These are phyloP conservation scores for Rubia yunnanensis DNA, from an alignment of 257 asterid species.

Conservation along the genomic window DNA sequence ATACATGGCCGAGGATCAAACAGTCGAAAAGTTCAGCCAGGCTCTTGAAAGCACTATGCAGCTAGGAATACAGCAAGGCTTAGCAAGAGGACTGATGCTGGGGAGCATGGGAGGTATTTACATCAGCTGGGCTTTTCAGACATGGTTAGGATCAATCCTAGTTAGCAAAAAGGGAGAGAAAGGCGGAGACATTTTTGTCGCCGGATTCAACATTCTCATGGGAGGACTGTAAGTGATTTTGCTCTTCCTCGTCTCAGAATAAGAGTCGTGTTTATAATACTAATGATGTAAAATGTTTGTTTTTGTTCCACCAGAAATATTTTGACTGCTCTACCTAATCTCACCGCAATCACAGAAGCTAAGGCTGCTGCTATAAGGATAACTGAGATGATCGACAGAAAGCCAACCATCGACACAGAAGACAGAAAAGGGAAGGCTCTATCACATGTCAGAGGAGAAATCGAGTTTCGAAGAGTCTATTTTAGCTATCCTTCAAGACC, in stretches of 20 bases:
- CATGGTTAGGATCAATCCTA: slow-evolving; percentile 65
- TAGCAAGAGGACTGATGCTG: slow-evolving; percentile 73
- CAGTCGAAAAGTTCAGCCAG: slow-evolving; percentile 49
- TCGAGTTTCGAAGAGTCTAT: slow-evolving; percentile 52
- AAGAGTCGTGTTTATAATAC: not conserved
- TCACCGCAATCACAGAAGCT: slow-evolving; percentile 71
- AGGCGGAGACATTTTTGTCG: slow-evolving; percentile 74
- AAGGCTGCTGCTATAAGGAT: slow-evolving; percentile 62
- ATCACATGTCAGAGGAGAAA: slow-evolving; percentile 69
- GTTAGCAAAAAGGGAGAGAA: slow-evolving; percentile 58
- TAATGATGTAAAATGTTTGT: not conserved
- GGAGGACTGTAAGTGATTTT: slow-evolving; percentile 58
- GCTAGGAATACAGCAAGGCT: slow-evolving; percentile 63
- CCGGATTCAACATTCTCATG: slow-evolving; percentile 85
- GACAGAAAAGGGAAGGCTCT: slow-evolving; percentile 75
- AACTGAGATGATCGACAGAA: slow-evolving; percentile 64
- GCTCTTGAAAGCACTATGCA: slow-evolving; percentile 61
- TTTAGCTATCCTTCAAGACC: slow-evolving; percentile 75
- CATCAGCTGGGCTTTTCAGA: slow-evolving; percentile 81
- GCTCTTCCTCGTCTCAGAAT: not conserved
- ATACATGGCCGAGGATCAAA: slow-evolving; percentile 56
- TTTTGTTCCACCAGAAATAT: slow-evolving; percentile 5
- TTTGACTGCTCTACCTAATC: slow-evolving; percentile 68
- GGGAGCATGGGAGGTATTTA: slow-evolving; percentile 76
- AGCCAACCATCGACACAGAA: slow-evolving; percentile 51